phyloP scores from a whole-genome alignment of 345 rosid species.

The Eucalyptus dawsonii region DNA sequence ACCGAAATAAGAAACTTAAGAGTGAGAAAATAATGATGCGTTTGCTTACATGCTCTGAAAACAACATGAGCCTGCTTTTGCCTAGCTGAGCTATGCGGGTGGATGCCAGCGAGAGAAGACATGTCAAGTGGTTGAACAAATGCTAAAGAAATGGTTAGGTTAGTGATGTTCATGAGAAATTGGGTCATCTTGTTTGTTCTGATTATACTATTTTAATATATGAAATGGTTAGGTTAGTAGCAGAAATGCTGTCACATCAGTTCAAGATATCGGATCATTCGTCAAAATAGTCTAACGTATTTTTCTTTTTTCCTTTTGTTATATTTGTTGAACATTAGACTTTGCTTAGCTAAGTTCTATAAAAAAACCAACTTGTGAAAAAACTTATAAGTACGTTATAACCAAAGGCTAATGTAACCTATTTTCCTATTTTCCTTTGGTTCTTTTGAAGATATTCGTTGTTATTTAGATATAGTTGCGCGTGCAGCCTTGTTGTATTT shows the following conservation, averaged over 20 bases:
- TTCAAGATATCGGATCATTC: neutral
- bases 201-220: neutral
- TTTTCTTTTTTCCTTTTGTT: neutral
- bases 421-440: neutral
- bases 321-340: neutral
- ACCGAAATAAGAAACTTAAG: neutral
- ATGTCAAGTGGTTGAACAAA: neutral
- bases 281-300: too few relatives aligned
- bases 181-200: neutral
- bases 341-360: neutral
- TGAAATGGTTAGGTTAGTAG: neutral
- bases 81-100: neutral
- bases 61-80: neutral
- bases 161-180: neutral
- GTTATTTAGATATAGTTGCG: neutral
- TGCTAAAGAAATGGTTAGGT: neutral
- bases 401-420: neutral
- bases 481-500: neutral
- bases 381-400: too few relatives aligned
- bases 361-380: neutral
- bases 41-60: neutral
- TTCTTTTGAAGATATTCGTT: neutral
- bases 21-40: neutral
- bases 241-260: neutral
- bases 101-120: neutral